Evolutionary conservation across 805 yeast species (phyloP).

Genomic region (Cyberlindnera subsufficiens): DNA sequence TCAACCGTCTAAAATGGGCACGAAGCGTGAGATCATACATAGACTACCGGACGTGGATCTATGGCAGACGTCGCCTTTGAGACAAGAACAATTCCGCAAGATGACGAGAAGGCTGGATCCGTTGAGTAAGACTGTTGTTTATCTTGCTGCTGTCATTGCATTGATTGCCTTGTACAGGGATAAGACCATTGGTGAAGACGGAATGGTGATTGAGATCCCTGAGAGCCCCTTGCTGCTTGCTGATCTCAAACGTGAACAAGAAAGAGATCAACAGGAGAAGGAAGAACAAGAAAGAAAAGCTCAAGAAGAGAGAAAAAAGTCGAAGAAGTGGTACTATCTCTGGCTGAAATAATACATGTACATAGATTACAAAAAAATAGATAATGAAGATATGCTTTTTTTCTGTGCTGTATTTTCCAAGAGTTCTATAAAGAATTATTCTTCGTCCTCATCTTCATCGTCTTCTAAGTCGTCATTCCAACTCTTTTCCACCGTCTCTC

Average conservation of each 20-base stretch:
- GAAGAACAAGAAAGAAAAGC: conserved; percentile 5
- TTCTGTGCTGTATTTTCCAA: too few species aligned
- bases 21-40: conserved; percentile 16
- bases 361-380: too few species aligned
- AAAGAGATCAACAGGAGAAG: conserved; percentile 11
- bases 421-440: conserved; percentile 17
- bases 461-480: conserved; percentile 81
- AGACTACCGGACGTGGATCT: conserved; percentile 34
- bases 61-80: conserved; percentile 36
- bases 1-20: conserved; percentile 27
- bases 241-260: conserved; percentile 25
- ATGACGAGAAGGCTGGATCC: conserved; percentile 52
- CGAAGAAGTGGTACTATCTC: conserved; percentile 22
- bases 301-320: neutral
- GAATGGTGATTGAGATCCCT: conserved; percentile 28
- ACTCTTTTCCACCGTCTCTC: conserved; percentile 90
- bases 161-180: conserved; percentile 52
- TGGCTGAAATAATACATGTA: conserved; percentile 17
- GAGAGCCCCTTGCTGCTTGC: conserved; percentile 35
- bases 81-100: conserved; percentile 38
- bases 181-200: conserved; percentile 39
- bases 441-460: conserved; percentile 37
- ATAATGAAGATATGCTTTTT: too few species aligned
- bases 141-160: conserved; percentile 40
- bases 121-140: conserved; percentile 46